Evolutionary conservation across 768 basidiomycete genomes (phyloP), one percentile per base, ranked within the genome.

Genomic region (Psilocybe subaeruginosa): DNA sequence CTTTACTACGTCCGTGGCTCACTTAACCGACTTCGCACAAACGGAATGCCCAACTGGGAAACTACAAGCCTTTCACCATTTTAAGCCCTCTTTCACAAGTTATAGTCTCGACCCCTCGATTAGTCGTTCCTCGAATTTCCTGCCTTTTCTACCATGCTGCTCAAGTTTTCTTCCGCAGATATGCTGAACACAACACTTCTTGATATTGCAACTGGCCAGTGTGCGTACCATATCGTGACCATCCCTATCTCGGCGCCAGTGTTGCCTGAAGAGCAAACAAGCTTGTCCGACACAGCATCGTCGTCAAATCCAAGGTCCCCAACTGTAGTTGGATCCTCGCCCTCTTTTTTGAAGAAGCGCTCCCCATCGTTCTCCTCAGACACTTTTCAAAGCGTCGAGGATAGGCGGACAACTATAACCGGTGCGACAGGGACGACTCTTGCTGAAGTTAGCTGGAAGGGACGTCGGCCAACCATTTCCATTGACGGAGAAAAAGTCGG

Each of bases 161-260:
- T 87, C 70, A 85, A 80, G 77, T 86, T 87, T 69, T 82, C 84
- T 45, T 76, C 82, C 33, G 69, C 80, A 14, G 85, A 87, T 63
- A 83, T 88, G 71, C 79, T 88, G 43, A 83, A 87, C 67, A 81
- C 82, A 1, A 63, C 77, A 14, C 83, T 88, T 46, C 68, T 85
- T 63, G 79, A 85, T 64, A 80, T 85, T 3, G 74, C 78, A n/a
- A 82, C 85, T 11, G 80, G 84, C 39, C 68, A 77, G 48, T 70
- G 76, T 9, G 78, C 77, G 19, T 88, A 81, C 62, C 77, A 79
- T 14, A 85, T 87, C 54, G 69, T 76, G 29, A 87, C 86, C 23
- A 63, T 70, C 70, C 69, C 78, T 61, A 63, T 74, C 71, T 31
- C 17, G 14, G 8, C 41, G 14, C 11, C 41, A 5, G 41, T 16